Evolutionary conservation across 1,284 basidiomycete genomes (phyloP), one percentile per base, ranked within the genome.

Genomic region (Grifola frondosa): DNA sequence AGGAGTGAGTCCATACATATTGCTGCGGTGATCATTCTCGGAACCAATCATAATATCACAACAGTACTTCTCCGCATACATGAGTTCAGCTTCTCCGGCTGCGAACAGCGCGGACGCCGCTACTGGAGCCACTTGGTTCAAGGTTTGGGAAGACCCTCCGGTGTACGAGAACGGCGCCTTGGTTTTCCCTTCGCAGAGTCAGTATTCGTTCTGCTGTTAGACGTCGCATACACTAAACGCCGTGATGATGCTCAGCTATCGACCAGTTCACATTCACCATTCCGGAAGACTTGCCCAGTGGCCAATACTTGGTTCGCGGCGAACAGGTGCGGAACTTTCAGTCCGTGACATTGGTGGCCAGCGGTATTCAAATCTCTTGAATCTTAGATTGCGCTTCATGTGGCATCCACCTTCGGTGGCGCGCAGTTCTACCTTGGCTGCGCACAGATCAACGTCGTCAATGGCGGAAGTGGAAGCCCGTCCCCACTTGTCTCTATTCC

Each of bases 91-190:
- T 4, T 53, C 51, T 12, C 69, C 68, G 23, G 66, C 69, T 11
- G 69, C 71, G 30, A 70, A 71, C 56, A 70, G 69, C 19, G 60
- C 61, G 32, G 56, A 50, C 22, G 73, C 70, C 16, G 71, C 68
- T 4, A 60, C 65, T 1, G 68, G 68, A 9, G 57, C 64, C 33
- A 72, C 70, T 6, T 75, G 73, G 73, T 74, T 73, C 64, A 74
- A 74, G 58, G 66, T 75, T 33, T 71, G 67, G 67, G 67, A 74
- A 50, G 60, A 66, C 51, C 45, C 63, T 2, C 69, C 71, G 4
- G 56, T 57, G 7, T 70, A 50, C 45, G 58, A 61, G 15, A 46
- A 64, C 22, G 62, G 61, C 25, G 64, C 62, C 23, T 54, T 71
- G 22, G 57, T 59, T 26, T 71, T 72, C 49, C 63, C 65, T 17